Base-by-base conservation (phyloP, 352 stramenopile species). In the Phytophthora sp. region DNA sequence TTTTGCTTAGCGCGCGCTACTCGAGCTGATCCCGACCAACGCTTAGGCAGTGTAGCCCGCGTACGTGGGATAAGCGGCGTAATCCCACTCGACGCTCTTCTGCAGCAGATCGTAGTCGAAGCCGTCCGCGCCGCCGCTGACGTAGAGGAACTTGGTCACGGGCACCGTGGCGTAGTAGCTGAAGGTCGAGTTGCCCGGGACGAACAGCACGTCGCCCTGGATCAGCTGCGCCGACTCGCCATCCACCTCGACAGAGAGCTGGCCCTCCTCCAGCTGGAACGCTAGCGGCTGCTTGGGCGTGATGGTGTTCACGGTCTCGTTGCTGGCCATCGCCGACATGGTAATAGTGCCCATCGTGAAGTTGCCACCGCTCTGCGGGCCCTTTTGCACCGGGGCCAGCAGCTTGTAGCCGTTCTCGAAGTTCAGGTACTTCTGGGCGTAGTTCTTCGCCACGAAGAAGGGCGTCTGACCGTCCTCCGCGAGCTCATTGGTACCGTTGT, bases 401-500 rank as follows among this genome's bases (percentile, higher is more conserved):
- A 85, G 24, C 53, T 85, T 77, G 74, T 85, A 85, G 18, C 76
- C 76, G 28, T 77, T 75, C 41, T 81, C 45, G 20, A 64, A 74
- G 71, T 85, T 83, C 52, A 85, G 74, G 60, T 83, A 82, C 62
- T 85, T 85, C 32, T 77, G 76, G 6, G 63, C 74, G 38, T 76
- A 83, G 71, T 83, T 85, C 55, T 83, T 85, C 7, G 74, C 76
- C 32, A 85, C 53, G 46, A 85, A 85, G 68, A 76, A 83, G 9
- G 76, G 76, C 23, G 76, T 85, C 53, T 68, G 39, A 12, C 41
- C 74, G 42, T 85, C 76, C 8, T 61, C 54, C 2, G 71, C 74
- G 10, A 85, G 71, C 27, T 65, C 58, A 37, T 85, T 85, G 28
- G 48, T 51, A n/a, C 76, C 74, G 23, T 85, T 77, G 64, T 85